Evolutionary conservation across 768 basidiomycete species (phyloP).

Genomic region (Melanogaster broomeanus): DNA sequence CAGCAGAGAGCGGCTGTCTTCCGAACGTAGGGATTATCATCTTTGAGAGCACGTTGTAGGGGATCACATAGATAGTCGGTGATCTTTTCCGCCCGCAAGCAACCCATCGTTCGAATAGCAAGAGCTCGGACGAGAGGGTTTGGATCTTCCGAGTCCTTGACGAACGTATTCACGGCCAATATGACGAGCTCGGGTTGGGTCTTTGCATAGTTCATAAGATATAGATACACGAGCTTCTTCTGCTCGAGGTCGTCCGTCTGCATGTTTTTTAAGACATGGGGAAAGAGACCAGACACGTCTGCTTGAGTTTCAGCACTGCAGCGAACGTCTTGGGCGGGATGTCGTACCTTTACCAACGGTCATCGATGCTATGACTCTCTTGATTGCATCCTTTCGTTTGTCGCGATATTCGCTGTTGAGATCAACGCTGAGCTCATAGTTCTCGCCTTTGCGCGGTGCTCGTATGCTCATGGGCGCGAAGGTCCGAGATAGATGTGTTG

Average conservation of each 20-base stretch:
- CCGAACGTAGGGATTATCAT: slow-evolving; percentile 97
- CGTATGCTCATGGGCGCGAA: slow-evolving; percentile 44
- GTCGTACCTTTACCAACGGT: slow-evolving; percentile 93
- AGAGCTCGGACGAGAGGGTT: slow-evolving; percentile 97
- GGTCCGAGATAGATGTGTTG: too few relatives aligned
- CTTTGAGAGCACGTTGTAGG: slow-evolving; percentile 84
- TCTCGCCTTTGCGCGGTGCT: slow-evolving; percentile 81
- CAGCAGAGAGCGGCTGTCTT: slow-evolving; percentile 97
- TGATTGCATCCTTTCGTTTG: slow-evolving; percentile 97
- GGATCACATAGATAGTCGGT: slow-evolving; percentile 99
- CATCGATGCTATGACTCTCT: slow-evolving; percentile 96
- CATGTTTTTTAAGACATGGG: slow-evolving; percentile 99
- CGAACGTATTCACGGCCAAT: slow-evolving; percentile 98
- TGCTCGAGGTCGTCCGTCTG: slow-evolving; percentile 99
- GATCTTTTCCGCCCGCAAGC: slow-evolving; percentile 96
- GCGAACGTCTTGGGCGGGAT: background rate
- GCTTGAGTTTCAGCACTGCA: slow-evolving; percentile 6
- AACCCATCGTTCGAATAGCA: slow-evolving; percentile 97
- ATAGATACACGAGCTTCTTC: slow-evolving; percentile 99
- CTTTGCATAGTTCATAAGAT: slow-evolving; percentile 99
- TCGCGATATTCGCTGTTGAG: slow-evolving; percentile 96
- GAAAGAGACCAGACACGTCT: slow-evolving; percentile 95
- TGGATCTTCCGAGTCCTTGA: slow-evolving; percentile 94
- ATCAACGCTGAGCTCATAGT: slow-evolving; percentile 95
- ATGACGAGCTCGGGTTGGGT: slow-evolving; percentile 99